Conservation (phyloP, 2,329 filamentous ascomycete genomes). For the Aspergillus pseudotamarii region DNA sequence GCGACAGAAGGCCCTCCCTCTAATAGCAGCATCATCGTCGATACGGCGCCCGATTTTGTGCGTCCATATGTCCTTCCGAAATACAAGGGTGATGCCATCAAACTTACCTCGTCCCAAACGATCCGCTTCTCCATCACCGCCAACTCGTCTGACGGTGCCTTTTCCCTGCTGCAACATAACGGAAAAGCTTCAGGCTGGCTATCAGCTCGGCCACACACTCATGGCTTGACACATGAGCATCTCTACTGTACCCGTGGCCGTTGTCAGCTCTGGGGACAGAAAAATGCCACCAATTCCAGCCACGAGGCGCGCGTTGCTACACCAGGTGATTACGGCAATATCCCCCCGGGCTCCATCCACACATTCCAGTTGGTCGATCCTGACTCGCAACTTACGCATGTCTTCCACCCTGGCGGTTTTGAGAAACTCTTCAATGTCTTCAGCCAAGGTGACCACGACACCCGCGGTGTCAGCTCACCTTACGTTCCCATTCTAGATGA, state of each 20-base stretch:
- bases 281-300: not conserved
- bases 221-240: not conserved
- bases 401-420: not conserved
- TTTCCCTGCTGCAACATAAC: not conserved
- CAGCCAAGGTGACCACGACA: not conserved
- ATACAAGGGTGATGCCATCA: not conserved
- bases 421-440: not conserved
- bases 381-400: not conserved
- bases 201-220: not conserved
- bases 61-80: not conserved
- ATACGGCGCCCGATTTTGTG: not conserved
- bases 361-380: not conserved
- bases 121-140: not conserved
- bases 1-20: not conserved
- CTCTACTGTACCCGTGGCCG: not conserved
- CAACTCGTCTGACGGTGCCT: not conserved
- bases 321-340: not conserved
- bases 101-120: not conserved
- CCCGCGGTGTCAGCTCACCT: not conserved
- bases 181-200: not conserved
- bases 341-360: not conserved
- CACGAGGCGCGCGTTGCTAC: not conserved
- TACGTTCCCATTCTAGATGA: not conserved
- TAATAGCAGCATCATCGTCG: not conserved
- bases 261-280: not conserved